phyloP scores from a whole-genome alignment of 768 basidiomycete genomes.

The Termitomyces sp. region DNA sequence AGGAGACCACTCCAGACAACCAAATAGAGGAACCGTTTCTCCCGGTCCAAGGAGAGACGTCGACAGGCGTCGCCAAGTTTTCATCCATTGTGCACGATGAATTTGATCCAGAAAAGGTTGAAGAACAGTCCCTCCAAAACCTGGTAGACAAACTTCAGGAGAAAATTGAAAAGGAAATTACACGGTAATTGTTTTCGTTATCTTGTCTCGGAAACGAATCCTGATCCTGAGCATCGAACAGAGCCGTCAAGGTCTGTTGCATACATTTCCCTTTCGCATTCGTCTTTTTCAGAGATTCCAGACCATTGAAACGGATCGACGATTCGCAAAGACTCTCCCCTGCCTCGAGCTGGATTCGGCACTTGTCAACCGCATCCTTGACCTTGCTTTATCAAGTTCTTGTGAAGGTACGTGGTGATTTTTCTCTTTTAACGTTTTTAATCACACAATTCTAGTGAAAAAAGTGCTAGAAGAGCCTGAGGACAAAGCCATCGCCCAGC shows the following conservation, averaged over 20 bases:
- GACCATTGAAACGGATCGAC: conserved; percentile 80
- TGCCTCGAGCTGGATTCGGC: conserved; percentile 54
- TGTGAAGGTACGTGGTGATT: conserved; percentile 19
- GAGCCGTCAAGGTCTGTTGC: conserved; percentile 29
- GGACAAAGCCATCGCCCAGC: conserved; percentile 64
- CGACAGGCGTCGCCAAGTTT: conserved; percentile 1
- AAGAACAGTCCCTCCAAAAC: conserved; percentile 58
- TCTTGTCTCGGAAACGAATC: background rate
- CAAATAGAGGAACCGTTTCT: conserved; percentile 3
- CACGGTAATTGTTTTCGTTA: conserved; percentile 37
- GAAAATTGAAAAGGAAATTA: conserved; percentile 82
- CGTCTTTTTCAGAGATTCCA: conserved; percentile 20
- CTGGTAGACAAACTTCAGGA: conserved; percentile 83
- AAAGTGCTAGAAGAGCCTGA: conserved; percentile 47
- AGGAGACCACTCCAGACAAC: conserved; percentile 13
- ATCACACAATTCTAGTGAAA: conserved; percentile 19
- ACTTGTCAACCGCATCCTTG: conserved; percentile 55
- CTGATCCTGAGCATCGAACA: conserved; percentile 8
- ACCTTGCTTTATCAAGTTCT: conserved; percentile 35
- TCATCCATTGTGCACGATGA: conserved; percentile 18
- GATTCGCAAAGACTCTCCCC: conserved; percentile 59
- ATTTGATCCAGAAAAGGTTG: conserved; percentile 31
- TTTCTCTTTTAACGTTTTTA: conserved; percentile 6
- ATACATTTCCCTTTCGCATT: background rate
- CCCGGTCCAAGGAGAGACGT: background rate